Conservation (phyloP, 169 alveolate species). For the Eimeria sp. region DNA sequence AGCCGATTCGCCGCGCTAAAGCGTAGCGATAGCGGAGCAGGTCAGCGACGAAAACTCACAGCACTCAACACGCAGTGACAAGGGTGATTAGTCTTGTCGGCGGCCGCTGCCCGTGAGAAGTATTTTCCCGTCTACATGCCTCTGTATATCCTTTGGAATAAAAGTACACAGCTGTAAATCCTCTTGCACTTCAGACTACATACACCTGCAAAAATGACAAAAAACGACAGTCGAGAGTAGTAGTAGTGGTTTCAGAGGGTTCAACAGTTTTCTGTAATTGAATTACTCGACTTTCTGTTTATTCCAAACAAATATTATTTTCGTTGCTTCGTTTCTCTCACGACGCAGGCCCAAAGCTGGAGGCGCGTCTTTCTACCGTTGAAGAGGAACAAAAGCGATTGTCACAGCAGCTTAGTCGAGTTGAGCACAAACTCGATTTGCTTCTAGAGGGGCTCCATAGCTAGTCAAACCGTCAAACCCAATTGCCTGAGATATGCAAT, state of each 20-base stretch:
- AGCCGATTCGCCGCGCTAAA: not conserved
- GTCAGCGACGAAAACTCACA: not conserved
- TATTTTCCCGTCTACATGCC: not conserved
- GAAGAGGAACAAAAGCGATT: conserved; percentile 24
- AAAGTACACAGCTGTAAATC: not conserved
- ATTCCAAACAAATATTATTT: not conserved
- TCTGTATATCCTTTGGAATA: not conserved
- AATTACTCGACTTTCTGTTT: not conserved
- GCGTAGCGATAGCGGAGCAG: not conserved
- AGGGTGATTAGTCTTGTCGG: too few species aligned
- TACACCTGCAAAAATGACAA: not conserved
- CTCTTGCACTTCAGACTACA: not conserved
- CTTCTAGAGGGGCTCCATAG: conserved; percentile 38
- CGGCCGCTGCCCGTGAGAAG: too few species aligned
- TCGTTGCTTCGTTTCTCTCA: too few species aligned
- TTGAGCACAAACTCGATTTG: conserved; percentile 43
- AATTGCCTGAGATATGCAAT: not conserved
- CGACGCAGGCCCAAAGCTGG: conserved; percentile 4
- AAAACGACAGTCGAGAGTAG: not conserved
- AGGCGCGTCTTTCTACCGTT: conserved; percentile 38
- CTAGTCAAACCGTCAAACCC: not conserved
- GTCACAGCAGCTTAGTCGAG: conserved; percentile 5
- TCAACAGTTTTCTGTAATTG: not conserved
- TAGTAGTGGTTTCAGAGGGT: not conserved
- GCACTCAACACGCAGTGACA: too few species aligned